phyloP scores from a whole-genome alignment of 2,329 filamentous ascomycete genomes.

The Fusarium secorum region DNA sequence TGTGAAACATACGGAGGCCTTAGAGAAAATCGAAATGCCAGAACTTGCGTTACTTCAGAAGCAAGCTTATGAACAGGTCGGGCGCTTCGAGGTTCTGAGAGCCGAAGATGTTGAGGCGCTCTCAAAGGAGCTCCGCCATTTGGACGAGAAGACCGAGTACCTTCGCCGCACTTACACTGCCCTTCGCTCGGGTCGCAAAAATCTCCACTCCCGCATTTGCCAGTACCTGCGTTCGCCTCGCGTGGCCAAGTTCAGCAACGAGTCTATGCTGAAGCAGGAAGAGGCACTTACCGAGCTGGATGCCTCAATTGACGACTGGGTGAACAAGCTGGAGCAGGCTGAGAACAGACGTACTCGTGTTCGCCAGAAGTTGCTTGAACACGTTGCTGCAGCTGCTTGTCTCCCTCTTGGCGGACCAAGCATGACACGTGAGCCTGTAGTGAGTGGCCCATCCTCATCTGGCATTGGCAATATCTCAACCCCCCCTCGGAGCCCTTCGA shows the following conservation, averaged over 20 bases:
- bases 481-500: slow-evolving; percentile 67
- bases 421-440: slow-evolving; percentile 50
- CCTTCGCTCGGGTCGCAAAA: slow-evolving; percentile 76
- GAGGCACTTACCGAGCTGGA: slow-evolving; percentile 81
- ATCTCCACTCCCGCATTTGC: slow-evolving; percentile 79
- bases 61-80: slow-evolving; percentile 69
- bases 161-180: slow-evolving; percentile 79
- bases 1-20: slow-evolving; percentile 61
- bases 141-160: slow-evolving; percentile 83
- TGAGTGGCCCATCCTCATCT: slow-evolving; percentile 49
- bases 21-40: slow-evolving; percentile 53
- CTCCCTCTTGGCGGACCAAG: slow-evolving; percentile 48
- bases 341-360: slow-evolving; percentile 80
- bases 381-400: slow-evolving; percentile 75
- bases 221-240: slow-evolving; percentile 77
- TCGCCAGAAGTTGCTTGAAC: slow-evolving; percentile 81
- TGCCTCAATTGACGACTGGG: slow-evolving; percentile 81
- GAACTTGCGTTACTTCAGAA: slow-evolving; percentile 63
- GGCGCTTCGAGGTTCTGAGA: slow-evolving; percentile 70
- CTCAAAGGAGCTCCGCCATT: slow-evolving; percentile 75
- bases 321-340: slow-evolving; percentile 78
- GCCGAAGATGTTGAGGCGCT: slow-evolving; percentile 70
- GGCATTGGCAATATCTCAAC: slow-evolving; percentile 58
- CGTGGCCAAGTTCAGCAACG: slow-evolving; percentile 74
- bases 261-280: slow-evolving; percentile 80